Base-by-base conservation (phyloP, 345 rosid species). In the Noccaea caerulescens region DNA sequence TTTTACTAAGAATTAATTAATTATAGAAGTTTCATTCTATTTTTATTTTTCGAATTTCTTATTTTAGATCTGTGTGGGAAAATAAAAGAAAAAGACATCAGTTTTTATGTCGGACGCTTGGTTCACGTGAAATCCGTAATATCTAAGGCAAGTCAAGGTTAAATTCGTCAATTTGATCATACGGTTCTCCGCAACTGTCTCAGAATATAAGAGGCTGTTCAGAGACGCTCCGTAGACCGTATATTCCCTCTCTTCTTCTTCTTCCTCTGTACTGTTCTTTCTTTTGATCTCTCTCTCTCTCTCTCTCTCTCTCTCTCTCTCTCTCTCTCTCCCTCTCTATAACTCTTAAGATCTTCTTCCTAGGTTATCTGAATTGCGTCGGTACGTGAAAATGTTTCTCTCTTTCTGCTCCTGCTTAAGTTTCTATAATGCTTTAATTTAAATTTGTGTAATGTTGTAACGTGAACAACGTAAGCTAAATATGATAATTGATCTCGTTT, bases 181-280 rank as follows among this genome's bases (percentile, higher is more conserved):
- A 70, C 33, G 79, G 72, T 76, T 76, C 71, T 70, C 79, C 79
- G 71, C 18, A 63, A 70, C 71, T 69, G 66, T 76, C 79, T 76
- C 62, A 12, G 5, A 57, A 50, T 69, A 76, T 69, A 76, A 69
- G 75, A 76, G 37, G 59, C 7, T 69, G 66, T 34, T 13, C 5
- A 47, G 60, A 69, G 60, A 63, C 14, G 42, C 65, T 55, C 62
- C 71, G 41, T 70, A 56, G 66, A 70, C 76, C 71, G 66, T 69
- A 69, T 71, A 70, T 76, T 70, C 49, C 60, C 39, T 69, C 60
- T 36, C 64, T 57, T 44, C 56, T 37, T 43, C 45, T 16, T 66
- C 74, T 13, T 37, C 54, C 50, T 70, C 60, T 63, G 13, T 8
- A 43, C 64, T 72, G 6, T 64, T 56, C 8, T 47, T 27, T 10